Base-by-base conservation (phyloP, 2,329 filamentous ascomycete genomes). In the Aspergillus unguis region DNA sequence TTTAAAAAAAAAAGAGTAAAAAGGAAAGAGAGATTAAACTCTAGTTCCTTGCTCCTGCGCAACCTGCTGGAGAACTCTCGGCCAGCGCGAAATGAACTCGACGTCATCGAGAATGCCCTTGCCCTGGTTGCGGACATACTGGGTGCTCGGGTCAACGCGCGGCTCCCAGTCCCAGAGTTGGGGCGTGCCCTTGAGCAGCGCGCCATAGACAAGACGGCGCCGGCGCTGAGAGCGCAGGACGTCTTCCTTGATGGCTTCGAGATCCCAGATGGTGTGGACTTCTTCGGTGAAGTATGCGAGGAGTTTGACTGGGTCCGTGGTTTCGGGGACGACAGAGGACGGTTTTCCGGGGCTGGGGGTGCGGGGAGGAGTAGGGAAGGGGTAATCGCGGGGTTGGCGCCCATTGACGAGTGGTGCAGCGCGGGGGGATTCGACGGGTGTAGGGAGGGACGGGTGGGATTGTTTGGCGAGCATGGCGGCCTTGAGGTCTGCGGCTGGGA, bases 131-230 rank as follows among this genome's bases (percentile, higher is more conserved):
- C 92, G 88, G 63, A 96, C 95, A 71, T 92, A 95, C 72, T 88
- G 88, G 61, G 55, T 59, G 55, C 70, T 70, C 6, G 66, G 68
- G 58, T 73, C 66, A 44, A 75, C 62, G 48, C 80, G 74, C 0
- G 90, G 90, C 73, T 92, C 82, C 72, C 87, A 88, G 71, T 96
- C 92, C 92, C 92, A 96, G 67, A 85, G 82, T 36, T 88, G 87
- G 61, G 89, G 90, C 33, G 77, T 77, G 50, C 91, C 92, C 70
- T 85, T 74, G 67, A 84, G 88, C 58, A 96, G 78, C 0, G 92
- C 89, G 37, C 82, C 82, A 85, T 90, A 95, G 27, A 90, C 87
- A 6, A 95, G 74, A 46, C 86, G 82, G 10, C 92, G 83, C 65
- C 86, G 85, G 38, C 91, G 85, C 77, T 96, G 92, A 41, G 87